Conservation (phyloP, 768 basidiomycete species). For the Suillus lakei region DNA sequence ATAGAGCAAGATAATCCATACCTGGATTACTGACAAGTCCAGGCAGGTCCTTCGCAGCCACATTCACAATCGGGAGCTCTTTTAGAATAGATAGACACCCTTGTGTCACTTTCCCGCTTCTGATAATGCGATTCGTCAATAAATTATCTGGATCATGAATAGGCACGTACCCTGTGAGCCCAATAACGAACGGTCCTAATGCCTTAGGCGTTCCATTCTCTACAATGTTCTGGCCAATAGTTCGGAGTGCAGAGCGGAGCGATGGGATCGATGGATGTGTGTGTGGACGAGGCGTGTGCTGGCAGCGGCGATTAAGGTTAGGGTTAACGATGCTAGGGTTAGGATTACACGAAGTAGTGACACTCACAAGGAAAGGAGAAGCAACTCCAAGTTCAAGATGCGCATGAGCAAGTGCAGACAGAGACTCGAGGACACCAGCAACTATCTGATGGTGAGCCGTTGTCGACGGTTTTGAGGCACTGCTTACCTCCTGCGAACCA, state of each 20-base stretch:
- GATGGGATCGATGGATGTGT: constrained; percentile 62
- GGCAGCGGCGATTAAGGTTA: not conserved
- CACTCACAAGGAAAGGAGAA: constrained; percentile 79
- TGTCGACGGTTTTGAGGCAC: not conserved
- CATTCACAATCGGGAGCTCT: constrained; percentile 68
- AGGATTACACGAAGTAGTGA: not conserved
- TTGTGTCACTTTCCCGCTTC: constrained; percentile 81
- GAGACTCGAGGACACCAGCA: constrained; percentile 83
- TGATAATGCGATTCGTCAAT: constrained; percentile 30
- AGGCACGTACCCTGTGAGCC: constrained; percentile 73
- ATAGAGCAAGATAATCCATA: constrained; percentile 30
- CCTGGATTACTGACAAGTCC: constrained; percentile 57
- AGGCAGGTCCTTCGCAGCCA: constrained; percentile 61
- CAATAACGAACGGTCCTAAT: constrained; percentile 80
- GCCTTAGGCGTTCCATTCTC: constrained; percentile 60
- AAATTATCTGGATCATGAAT: constrained; percentile 2
- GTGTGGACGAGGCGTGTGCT: constrained; percentile 82
- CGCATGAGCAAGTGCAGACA: constrained; percentile 77
- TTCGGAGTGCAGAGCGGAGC: constrained; percentile 56
- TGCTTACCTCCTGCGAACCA: constrained; percentile 87
- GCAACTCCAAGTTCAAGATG: constrained; percentile 80
- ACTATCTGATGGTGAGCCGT: constrained; percentile 48
- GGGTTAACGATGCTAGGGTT: not conserved
- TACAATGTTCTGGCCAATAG: constrained; percentile 60
- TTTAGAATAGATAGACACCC: constrained; percentile 75